phyloP scores from a whole-genome alignment of 192 early-diverging fungal species.

The Spizellomyces sp. region DNA sequence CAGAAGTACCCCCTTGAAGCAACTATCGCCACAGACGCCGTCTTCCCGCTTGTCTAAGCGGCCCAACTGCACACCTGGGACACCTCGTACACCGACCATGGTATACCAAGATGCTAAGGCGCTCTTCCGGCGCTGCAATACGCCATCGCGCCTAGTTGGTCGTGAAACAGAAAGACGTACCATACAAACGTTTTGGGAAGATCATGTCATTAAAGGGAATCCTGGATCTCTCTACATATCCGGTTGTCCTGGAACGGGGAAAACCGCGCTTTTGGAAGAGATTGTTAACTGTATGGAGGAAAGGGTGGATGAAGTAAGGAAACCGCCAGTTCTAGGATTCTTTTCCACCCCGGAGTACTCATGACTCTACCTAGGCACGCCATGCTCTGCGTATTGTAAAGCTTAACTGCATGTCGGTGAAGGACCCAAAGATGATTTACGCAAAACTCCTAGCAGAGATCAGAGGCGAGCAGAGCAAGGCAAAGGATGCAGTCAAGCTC shows the following conservation, averaged over 20 bases:
- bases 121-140: slow-evolving; percentile 61
- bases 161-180: slow-evolving; percentile 57
- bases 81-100: slow-evolving; percentile 14
- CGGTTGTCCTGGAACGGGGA: slow-evolving; percentile 92
- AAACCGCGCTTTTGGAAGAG: slow-evolving; percentile 82
- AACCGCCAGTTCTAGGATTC: too few relatives aligned
- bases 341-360: too few relatives aligned
- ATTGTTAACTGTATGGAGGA: slow-evolving; percentile 33
- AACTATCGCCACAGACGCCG: too few relatives aligned
- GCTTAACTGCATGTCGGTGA: slow-evolving; percentile 88
- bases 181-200: slow-evolving; percentile 55
- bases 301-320: too few relatives aligned
- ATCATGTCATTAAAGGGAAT: slow-evolving; percentile 46
- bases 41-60: too few relatives aligned
- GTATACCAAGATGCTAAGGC: slow-evolving; percentile 64
- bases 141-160: slow-evolving; percentile 67
- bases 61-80: slow-evolving; percentile 12
- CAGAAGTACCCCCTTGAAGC: too few relatives aligned
- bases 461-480: slow-evolving; percentile 43
- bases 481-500: slow-evolving; percentile 48
- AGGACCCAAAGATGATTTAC: slow-evolving; percentile 70
- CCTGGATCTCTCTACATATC: slow-evolving; percentile 72
- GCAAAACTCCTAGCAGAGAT: slow-evolving; percentile 62
- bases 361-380: too few relatives aligned
- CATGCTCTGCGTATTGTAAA: slow-evolving; percentile 41